A percentile compares a stretch with the other conserved stretches of the same genome.
Conservation (phyloP, 108 stramenopile species). For the Cyclotella atomus region DNA sequence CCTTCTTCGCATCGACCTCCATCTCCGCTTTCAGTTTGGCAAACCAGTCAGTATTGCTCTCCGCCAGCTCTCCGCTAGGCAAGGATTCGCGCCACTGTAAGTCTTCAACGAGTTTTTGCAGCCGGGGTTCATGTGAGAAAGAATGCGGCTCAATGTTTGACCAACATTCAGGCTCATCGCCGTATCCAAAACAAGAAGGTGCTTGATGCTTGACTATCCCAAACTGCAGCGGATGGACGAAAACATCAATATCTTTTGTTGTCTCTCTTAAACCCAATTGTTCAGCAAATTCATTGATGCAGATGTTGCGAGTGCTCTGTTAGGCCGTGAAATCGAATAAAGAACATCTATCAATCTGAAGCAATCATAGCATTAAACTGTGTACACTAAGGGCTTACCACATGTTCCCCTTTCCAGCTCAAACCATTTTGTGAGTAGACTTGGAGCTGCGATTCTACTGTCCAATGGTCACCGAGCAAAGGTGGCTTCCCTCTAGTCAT, state of each 20-base stretch:
- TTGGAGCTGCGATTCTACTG: slow-evolving; percentile 69
- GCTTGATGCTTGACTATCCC: slow-evolving; percentile 27
- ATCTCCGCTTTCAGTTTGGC: no score
- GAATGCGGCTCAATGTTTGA: slow-evolving; percentile 13
- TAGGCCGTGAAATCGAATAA: no score
- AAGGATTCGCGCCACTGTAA: slow-evolving; percentile 25
- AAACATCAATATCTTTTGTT: neutral
- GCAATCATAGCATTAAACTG: no score
- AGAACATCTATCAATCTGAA: no score
- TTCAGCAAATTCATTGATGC: slow-evolving; percentile 73
- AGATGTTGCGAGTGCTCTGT: no score
- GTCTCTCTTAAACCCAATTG: slow-evolving; percentile 69
- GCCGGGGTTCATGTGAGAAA: slow-evolving; percentile 21
- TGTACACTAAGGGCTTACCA: slow-evolving; percentile 27
- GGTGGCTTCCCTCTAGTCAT: slow-evolving; percentile 72
- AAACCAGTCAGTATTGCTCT: no score
- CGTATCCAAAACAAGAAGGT: no score
- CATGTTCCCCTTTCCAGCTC: slow-evolving; percentile 62
- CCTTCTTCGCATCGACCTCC: no score
- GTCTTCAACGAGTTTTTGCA: slow-evolving; percentile 19
- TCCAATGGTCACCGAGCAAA: slow-evolving; percentile 81
- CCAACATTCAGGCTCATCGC: slow-evolving; percentile 49
- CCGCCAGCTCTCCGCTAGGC: no score
- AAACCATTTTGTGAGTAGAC: slow-evolving; percentile 53
- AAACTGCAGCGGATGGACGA: slow-evolving; percentile 25